Conservation (phyloP, 106 monocot genomes). For the Gastrodia elata region DNA sequence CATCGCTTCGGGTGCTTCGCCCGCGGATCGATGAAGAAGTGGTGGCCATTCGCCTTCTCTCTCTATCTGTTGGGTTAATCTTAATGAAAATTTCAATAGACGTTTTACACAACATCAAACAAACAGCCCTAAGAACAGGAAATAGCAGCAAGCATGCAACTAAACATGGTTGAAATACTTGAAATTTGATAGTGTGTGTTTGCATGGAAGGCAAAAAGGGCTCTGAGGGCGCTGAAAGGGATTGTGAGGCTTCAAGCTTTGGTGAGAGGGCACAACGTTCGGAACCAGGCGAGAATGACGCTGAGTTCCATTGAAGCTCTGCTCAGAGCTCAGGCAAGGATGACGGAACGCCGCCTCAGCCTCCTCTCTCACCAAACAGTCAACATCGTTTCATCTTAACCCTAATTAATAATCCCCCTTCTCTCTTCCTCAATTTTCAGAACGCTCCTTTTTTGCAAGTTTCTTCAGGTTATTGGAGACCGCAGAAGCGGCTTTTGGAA, state of each 20-base stretch:
- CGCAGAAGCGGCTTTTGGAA: too few relatives aligned
- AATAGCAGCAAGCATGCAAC: too few relatives aligned
- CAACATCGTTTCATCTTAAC: constrained; percentile 5
- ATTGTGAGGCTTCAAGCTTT: constrained; percentile 93
- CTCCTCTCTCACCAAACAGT: constrained; percentile 20
- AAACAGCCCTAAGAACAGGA: too few relatives aligned
- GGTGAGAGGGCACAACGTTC: constrained; percentile 87
- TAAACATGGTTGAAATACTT: too few relatives aligned
- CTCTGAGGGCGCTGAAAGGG: constrained; percentile 72
- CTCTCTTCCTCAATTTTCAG: too few relatives aligned
- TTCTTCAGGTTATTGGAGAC: not conserved
- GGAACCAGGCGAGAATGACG: constrained; percentile 92
- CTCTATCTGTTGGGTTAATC: too few relatives aligned
- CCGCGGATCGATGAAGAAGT: too few relatives aligned
- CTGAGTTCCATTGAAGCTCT: constrained; percentile 95
- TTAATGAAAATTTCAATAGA: not conserved
- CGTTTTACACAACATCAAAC: too few relatives aligned
- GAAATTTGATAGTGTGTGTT: not conserved
- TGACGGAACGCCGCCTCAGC: constrained; percentile 65
- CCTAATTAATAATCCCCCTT: too few relatives aligned
- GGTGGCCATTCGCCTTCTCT: too few relatives aligned
- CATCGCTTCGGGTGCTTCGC: too few relatives aligned
- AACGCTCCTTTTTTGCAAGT: not conserved
- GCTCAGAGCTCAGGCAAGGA: constrained; percentile 59
- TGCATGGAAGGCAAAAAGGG: constrained; percentile 60